Conservation (phyloP, 306 rosid species). For the Cucurbita ficifolia region DNA sequence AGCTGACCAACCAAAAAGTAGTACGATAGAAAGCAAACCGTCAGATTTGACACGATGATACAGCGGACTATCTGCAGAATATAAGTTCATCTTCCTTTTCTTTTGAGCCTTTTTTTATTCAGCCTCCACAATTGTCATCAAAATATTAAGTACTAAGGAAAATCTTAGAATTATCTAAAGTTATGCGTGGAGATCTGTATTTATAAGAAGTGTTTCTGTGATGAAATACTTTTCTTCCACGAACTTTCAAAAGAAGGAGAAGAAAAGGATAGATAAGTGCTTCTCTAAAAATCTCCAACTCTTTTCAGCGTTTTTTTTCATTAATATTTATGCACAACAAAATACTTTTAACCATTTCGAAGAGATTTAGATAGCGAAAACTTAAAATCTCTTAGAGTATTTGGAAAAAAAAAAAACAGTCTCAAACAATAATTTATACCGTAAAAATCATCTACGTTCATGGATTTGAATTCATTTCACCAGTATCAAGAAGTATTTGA, state of each 20-base stretch:
- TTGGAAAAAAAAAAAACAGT: background rate
- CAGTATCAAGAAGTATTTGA: background rate
- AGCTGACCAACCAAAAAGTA: background rate
- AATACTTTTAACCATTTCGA: background rate
- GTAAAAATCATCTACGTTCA: background rate
- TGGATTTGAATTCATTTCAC: background rate
- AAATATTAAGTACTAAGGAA: background rate
- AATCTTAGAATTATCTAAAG: background rate
- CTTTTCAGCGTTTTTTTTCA: background rate
- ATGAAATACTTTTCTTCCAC: background rate
- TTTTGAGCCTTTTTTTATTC: background rate
- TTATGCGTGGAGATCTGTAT: background rate
- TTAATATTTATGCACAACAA: background rate
- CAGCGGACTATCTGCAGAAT: background rate
- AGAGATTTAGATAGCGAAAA: background rate
- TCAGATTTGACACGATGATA: background rate
- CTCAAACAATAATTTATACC: background rate
- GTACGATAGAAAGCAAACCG: background rate
- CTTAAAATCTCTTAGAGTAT: background rate
- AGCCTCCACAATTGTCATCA: background rate
- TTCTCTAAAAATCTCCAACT: background rate
- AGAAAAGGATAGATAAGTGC: background rate
- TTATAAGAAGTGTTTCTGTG: background rate
- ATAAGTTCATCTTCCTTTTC: background rate
- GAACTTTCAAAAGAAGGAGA: background rate